Evolutionary conservation across 371 early-diverging fungal genomes (phyloP), one percentile per base, ranked within the genome.

Genomic region (Chytridium lagenaria): DNA sequence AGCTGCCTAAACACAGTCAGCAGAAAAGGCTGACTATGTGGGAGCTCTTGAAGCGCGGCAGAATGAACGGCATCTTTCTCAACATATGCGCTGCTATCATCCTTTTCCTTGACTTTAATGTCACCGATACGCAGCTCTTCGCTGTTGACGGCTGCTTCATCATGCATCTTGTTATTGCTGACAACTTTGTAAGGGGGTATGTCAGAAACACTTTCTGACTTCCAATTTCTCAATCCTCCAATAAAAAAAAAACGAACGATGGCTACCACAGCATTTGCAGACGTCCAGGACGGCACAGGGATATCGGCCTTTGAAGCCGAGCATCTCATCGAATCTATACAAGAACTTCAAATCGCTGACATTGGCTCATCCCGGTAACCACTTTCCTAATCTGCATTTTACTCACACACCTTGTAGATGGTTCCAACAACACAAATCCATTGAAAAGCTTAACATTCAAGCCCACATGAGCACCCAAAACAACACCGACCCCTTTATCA

Each of bases 381-480:
- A 22, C 23, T 52, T 26, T 52, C 26, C 5, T 22, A 26, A 12
- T 22, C 55, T 10, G 12, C n/a, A 26, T 10, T 52, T 26, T 52
- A 12, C 12, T 26, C 55, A 52, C 23, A 23, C 44, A 26, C n/a
- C 23, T 10, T 10, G 26, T 26, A 78, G 77, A 52, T 84, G 84
- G 84, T 69, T 77, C 67, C 63, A 59, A 28, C 80, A 80, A 39
- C 85, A 85, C 59, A 72, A 83, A 44, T 37, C 51, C 7, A 12
- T 81, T 16, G 85, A 85, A 67, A 67, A 59, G 26, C 69, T 85
- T 31, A 85, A 85, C 70, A 80, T 83, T 57, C 83, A 84, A 72
- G 83, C 85, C 3, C 85, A 85, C 68, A 50, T 67, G 30, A 83
- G 80, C 65, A 59, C 77, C 15, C 68, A 68, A 55, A 50, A 69